phyloP scores from a whole-genome alignment of 768 basidiomycete species.

The Kwoniella europaea region DNA sequence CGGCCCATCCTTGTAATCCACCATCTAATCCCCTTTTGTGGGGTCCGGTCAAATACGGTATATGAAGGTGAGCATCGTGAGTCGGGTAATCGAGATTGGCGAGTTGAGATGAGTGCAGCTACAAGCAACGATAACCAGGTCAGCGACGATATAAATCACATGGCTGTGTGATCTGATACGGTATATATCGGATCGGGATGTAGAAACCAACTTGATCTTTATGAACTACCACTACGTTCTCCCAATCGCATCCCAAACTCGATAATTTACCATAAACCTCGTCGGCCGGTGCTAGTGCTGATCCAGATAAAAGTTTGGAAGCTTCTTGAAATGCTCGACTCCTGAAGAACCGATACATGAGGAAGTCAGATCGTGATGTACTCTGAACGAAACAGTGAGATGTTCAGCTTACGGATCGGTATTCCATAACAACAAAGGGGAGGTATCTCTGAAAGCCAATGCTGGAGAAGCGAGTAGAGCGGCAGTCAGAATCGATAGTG shows the following conservation, averaged over 20 bases:
- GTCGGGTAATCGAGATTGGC: slow-evolving; percentile 20
- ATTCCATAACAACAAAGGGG: slow-evolving; percentile 48
- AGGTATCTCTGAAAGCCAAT: slow-evolving; percentile 45
- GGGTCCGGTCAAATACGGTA: slow-evolving; percentile 49
- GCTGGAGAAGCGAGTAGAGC: slow-evolving; percentile 25
- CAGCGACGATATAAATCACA: not conserved
- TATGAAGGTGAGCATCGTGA: slow-evolving; percentile 39
- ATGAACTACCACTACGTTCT: slow-evolving; percentile 40
- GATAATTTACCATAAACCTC: slow-evolving; percentile 43
- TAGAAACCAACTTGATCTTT: slow-evolving; percentile 43
- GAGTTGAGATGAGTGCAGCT: slow-evolving; percentile 49
- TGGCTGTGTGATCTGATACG: too few relatives aligned
- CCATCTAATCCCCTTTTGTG: slow-evolving; percentile 20
- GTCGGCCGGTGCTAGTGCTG: slow-evolving; percentile 42
- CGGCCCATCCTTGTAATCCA: slow-evolving; percentile 40
- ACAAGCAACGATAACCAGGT: not conserved
- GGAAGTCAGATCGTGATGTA: not conserved
- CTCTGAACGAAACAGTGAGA: too few relatives aligned
- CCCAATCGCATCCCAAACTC: slow-evolving; percentile 49
- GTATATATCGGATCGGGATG: not conserved
- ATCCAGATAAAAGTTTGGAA: slow-evolving; percentile 25
- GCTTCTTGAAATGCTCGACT: slow-evolving; percentile 37
- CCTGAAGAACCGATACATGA: not conserved
- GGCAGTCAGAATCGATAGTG: slow-evolving; percentile 6
- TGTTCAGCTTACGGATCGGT: slow-evolving; percentile 41